These are phyloP conservation scores for Claviceps capensis DNA, from an alignment of 2,329 filamentous ascomycete species.

Conservation along the genomic window DNA sequence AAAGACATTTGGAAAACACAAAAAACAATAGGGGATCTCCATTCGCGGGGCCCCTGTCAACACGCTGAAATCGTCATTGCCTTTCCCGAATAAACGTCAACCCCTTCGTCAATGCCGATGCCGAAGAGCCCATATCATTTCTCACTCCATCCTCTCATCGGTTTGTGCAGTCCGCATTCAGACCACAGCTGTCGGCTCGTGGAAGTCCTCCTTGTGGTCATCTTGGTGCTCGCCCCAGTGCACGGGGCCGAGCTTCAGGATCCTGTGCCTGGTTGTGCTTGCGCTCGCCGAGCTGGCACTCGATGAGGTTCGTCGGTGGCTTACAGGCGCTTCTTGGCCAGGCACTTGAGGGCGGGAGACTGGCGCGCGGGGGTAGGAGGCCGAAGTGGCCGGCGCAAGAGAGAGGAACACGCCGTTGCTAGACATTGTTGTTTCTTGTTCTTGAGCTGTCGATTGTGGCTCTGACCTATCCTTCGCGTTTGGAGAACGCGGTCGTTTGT, in stretches of 20 bases:
- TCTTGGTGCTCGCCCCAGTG: conserved; percentile 48
- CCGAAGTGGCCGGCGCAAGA: conserved; percentile 44
- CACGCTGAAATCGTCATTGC: no score
- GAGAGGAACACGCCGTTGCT: conserved; percentile 32
- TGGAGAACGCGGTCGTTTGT: neutral
- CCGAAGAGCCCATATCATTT: no score
- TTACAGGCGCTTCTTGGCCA: conserved; percentile 4
- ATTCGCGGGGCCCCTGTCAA: no score
- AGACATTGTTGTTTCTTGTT: conserved; percentile 2
- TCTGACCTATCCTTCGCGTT: no score
- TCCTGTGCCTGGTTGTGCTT: conserved; percentile 28
- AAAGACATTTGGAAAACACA: no score
- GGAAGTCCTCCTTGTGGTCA: conserved; percentile 42
- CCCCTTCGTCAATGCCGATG: no score
- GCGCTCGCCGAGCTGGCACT: conserved; percentile 35
- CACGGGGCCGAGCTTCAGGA: conserved; percentile 52
- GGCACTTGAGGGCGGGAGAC: conserved; percentile 11
- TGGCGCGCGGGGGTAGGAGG: conserved; percentile 36
- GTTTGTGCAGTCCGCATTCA: conserved; percentile 9
- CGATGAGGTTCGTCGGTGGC: conserved; percentile 34
- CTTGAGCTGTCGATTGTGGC: neutral
- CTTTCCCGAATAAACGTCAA: no score
- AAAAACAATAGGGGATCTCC: no score
- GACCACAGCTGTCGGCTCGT: conserved; percentile 25
- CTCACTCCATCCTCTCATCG: no score